A percentile compares a stretch with the other conserved stretches of the same genome.
phyloP scores from a whole-genome alignment of 345 rosid genomes.

The Salix dunnii region DNA sequence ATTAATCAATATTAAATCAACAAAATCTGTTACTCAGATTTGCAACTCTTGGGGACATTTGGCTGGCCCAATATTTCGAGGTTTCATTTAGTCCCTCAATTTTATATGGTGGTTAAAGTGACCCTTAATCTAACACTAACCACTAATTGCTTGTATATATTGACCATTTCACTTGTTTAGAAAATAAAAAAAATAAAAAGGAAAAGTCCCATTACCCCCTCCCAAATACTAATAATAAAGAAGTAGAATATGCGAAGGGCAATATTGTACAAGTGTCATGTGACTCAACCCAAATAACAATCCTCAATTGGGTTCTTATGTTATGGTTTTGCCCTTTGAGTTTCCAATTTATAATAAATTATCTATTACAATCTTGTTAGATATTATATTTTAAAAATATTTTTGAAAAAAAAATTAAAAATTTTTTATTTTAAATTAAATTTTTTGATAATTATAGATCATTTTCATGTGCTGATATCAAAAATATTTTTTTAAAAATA shows the following conservation, averaged over 20 bases:
- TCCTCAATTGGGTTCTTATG: not conserved
- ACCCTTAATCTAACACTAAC: not conserved
- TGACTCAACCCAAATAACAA: not conserved
- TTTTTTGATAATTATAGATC: too few species aligned
- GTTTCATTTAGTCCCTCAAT: not conserved
- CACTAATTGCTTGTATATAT: not conserved
- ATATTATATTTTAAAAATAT: too few species aligned
- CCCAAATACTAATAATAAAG: not conserved
- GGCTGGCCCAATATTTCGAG: not conserved
- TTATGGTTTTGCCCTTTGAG: not conserved
- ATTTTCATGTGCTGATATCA: too few species aligned
- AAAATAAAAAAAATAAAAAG: too few species aligned
- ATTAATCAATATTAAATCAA: not conserved
- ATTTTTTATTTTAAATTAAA: too few species aligned
- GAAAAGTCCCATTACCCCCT: not conserved
- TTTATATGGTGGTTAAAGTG: too few species aligned
- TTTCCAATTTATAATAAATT: too few species aligned
- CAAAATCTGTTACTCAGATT: not conserved
- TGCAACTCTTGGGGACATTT: not conserved
- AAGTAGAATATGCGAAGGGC: not conserved
- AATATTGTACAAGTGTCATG: too few species aligned
- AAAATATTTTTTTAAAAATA: too few species aligned
- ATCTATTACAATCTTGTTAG: too few species aligned
- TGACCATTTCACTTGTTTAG: not conserved
- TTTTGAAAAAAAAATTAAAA: too few species aligned